Evolutionary conservation across 2,329 filamentous ascomycete genomes (phyloP).

Genomic region (Calonectria pauciramosa): DNA sequence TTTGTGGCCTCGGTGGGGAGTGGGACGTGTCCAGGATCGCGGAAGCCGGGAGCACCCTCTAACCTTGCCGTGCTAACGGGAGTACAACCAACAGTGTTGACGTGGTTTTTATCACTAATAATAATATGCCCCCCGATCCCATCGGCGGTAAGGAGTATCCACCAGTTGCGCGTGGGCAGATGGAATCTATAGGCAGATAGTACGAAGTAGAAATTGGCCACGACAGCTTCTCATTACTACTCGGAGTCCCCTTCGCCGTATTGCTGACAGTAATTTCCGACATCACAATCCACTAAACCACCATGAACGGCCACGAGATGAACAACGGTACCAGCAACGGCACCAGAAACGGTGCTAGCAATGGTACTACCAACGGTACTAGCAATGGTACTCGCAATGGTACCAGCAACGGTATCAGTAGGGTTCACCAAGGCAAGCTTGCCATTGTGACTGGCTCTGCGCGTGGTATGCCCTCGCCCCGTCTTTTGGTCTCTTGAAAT

Average conservation of each 20-base stretch:
- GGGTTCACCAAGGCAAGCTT: constrained; percentile 59
- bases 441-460: constrained; percentile 67
- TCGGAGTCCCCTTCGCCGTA: not conserved
- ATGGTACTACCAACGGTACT: not conserved
- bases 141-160: not conserved
- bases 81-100: not conserved
- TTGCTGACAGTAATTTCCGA: not conserved
- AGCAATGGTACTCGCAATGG: not conserved
- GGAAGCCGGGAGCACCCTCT: not conserved
- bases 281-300: not conserved
- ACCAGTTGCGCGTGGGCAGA: not conserved
- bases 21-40: not conserved
- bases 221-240: not conserved
- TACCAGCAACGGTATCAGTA: not conserved
- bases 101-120: constrained; percentile 7
- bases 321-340: not conserved
- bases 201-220: constrained; percentile 1
- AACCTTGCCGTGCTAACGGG: not conserved
- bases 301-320: not conserved
- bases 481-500: constrained; percentile 9
- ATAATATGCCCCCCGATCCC: not conserved
- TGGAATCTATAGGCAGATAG: not conserved
- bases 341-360: not conserved
- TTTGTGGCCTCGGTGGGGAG: constrained; percentile 1
- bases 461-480: constrained; percentile 53